Base-by-base conservation (phyloP, 192 early-diverging fungal genomes). In the Coemansia sp. region DNA sequence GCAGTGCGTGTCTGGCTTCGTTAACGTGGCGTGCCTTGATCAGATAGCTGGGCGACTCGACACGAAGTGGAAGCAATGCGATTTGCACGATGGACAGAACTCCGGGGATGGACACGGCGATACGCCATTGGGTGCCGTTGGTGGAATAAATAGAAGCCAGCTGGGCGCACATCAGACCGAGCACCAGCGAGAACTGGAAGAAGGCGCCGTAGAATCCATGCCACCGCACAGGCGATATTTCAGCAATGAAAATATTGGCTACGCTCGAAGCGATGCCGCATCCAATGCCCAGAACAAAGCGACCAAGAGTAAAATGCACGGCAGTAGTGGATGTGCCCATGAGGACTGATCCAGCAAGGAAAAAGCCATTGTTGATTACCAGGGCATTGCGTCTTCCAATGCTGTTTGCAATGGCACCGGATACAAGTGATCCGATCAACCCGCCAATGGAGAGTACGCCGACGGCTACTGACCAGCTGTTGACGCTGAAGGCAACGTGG, bases 121-220 rank as follows among this genome's bases (percentile, higher is more conserved):
- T 50, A 20, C 91, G 72, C 91, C 91, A 94, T 11, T 79, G 53
- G 8, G 78, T 77, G 1, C 82, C 59, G 38, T 14, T 50, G 14
- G 67, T 58, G 20, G 81, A 61, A 22, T 65, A 67, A 22, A 84
- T 58, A 26, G 80, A 82, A 10, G 80, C 71, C 3, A 84, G 28
- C 53, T 87, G 84, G 30, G 85, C 69, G 15, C 81, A 18, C 42
- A 94, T 49, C 33, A 94, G 78, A 9, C 91, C 91, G 10, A 89
- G 48, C 14, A 89, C 83, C 22, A 94, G 69, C 4, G 79, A 58
- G 42, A 87, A 60, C 64, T 90, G 89, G 67, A 85, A 84, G 51
- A 85, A 75, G 14, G 82, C 64, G 4, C 89, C 89, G 51, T 89
- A 78, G 13, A 78, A 62, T 4, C 89, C 91, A 46, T 84, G 78